Conservation (phyloP, 2,329 filamentous ascomycete genomes). For the Aspergillus neoniger region DNA sequence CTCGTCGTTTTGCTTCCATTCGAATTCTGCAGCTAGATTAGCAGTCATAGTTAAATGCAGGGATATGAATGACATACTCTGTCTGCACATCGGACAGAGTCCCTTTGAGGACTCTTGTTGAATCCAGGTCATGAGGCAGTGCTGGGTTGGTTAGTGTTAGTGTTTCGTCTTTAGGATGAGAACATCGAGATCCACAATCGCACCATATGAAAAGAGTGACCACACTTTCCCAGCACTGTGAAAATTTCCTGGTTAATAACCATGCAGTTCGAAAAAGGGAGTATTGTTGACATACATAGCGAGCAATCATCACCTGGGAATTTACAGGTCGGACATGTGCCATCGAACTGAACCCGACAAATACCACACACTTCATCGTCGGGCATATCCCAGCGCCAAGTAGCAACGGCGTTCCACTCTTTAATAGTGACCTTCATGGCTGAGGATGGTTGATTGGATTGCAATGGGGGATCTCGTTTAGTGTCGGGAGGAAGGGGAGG, state of each 20-base stretch:
- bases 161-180: constrained; percentile 1
- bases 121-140: constrained; percentile 87
- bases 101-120: constrained; percentile 91
- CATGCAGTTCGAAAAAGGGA: neutral
- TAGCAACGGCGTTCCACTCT: constrained; percentile 90
- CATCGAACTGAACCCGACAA: constrained; percentile 96
- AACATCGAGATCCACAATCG: constrained; percentile 21
- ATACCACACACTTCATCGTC: constrained; percentile 98
- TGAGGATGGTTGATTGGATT: constrained; percentile 8
- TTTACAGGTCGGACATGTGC: constrained; percentile 96
- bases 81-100: constrained; percentile 96
- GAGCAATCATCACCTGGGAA: constrained; percentile 96
- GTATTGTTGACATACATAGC: constrained; percentile 63
- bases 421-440: constrained; percentile 94
- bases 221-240: constrained; percentile 90
- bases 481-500: constrained; percentile 11
- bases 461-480: neutral
- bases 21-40: constrained; percentile 48
- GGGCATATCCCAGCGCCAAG: constrained; percentile 96
- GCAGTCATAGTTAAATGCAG: constrained; percentile 8
- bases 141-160: constrained; percentile 54
- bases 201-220: constrained; percentile 97
- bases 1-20: constrained; percentile 51
- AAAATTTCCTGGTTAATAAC: constrained; percentile 4
- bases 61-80: constrained; percentile 61